These are phyloP conservation scores for Parathielavia hyrcaniae DNA, from an alignment of 495 filamentous ascomycete species.

Conservation along the genomic window DNA sequence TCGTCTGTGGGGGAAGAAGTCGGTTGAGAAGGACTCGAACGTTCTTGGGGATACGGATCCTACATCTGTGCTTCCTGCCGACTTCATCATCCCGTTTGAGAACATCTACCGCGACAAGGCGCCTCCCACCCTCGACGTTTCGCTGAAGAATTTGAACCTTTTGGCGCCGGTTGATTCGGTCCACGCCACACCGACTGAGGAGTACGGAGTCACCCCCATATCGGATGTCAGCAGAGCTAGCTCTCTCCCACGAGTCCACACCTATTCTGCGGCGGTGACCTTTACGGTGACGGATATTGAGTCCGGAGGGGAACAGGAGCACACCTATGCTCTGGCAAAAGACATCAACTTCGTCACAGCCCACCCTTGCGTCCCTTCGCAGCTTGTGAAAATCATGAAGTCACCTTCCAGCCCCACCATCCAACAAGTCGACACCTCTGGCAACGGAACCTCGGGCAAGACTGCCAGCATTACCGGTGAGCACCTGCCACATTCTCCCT, in stretches of 20 bases:
- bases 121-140: slow-evolving; percentile 36
- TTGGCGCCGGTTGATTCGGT: slow-evolving; percentile 32
- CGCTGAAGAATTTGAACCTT: slow-evolving; percentile 42
- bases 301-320: slow-evolving; percentile 32
- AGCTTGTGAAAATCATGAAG: slow-evolving; percentile 44
- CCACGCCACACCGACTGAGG: slow-evolving; percentile 32
- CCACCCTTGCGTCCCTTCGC: slow-evolving; percentile 56
- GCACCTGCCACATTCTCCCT: neutral
- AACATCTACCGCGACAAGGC: slow-evolving; percentile 42
- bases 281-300: slow-evolving; percentile 46
- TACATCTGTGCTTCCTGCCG: slow-evolving; percentile 46
- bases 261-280: slow-evolving; percentile 46
- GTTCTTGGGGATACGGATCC: slow-evolving; percentile 48
- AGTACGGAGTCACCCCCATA: slow-evolving; percentile 30
- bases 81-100: slow-evolving; percentile 53
- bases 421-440: slow-evolving; percentile 45
- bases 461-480: slow-evolving; percentile 39
- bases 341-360: slow-evolving; percentile 62
- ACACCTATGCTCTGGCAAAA: slow-evolving; percentile 49
- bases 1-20: slow-evolving; percentile 43
- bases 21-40: slow-evolving; percentile 46
- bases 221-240: slow-evolving; percentile 32
- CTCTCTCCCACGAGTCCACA: slow-evolving; percentile 35
- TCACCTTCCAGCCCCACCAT: slow-evolving; percentile 46
- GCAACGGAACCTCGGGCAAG: slow-evolving; percentile 37